Evolutionary conservation across 495 filamentous ascomycete genomes (phyloP).

Genomic region (Staphylotrichum longicolle): DNA sequence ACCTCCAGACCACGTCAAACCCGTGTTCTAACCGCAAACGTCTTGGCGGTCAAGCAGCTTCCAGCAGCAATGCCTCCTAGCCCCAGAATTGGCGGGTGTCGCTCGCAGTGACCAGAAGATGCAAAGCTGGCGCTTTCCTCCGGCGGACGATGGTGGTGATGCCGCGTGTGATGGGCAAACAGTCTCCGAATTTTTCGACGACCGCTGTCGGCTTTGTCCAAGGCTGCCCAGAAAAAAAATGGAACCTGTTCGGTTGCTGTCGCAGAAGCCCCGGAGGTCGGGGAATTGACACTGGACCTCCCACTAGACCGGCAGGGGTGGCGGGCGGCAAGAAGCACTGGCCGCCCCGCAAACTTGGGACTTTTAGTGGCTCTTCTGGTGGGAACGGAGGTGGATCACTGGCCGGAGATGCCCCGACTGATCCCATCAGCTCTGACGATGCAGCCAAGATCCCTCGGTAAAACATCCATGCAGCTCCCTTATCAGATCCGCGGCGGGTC

Average conservation of each 20-base stretch:
- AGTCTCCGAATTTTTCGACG: conserved; percentile 19
- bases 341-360: conserved; percentile 1
- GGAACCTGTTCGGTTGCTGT: conserved; percentile 14
- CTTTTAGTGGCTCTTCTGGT: conserved; percentile 7
- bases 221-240: conserved; percentile 21
- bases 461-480: conserved; percentile 21
- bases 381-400: neutral
- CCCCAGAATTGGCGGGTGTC: conserved; percentile 6
- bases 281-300: conserved; percentile 12
- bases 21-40: conserved; percentile 6
- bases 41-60: conserved; percentile 3
- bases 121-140: neutral
- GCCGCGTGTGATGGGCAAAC: conserved; percentile 11
- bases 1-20: neutral
- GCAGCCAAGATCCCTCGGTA: conserved; percentile 13
- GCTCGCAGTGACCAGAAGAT: neutral
- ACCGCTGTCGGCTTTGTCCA: conserved; percentile 22
- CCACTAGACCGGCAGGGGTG: conserved; percentile 9
- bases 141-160: conserved; percentile 8
- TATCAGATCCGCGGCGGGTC: conserved; percentile 26
- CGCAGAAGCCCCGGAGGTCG: conserved; percentile 13
- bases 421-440: neutral
- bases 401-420: conserved; percentile 20
- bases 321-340: conserved; percentile 14
- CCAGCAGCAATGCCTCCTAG: neutral